phyloP scores from a whole-genome alignment of 257 asterid genomes.

The Jaltomata sinuosa region DNA sequence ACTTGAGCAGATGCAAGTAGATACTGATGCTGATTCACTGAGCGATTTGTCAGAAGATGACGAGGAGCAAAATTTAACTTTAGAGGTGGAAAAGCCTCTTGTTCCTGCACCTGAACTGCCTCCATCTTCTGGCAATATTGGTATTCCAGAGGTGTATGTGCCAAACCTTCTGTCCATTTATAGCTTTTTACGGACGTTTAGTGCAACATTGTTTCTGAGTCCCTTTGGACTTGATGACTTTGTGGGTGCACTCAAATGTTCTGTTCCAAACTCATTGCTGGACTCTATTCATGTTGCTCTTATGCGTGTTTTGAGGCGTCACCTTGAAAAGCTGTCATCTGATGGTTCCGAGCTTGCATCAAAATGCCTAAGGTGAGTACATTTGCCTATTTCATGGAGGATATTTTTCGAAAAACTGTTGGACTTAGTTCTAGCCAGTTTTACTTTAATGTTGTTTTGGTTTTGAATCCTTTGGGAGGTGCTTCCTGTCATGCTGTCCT shows the following conservation, averaged over 20 bases:
- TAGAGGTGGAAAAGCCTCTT: conserved; percentile 34
- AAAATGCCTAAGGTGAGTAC: conserved; percentile 56
- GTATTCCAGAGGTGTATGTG: conserved; percentile 58
- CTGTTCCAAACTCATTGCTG: conserved; percentile 59
- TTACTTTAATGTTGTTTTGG: not conserved
- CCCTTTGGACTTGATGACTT: conserved; percentile 80
- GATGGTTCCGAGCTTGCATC: conserved; percentile 64
- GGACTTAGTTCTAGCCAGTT: not conserved
- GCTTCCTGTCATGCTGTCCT: not conserved
- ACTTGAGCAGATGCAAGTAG: conserved; percentile 4
- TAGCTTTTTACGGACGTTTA: conserved; percentile 67
- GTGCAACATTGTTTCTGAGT: conserved; percentile 54
- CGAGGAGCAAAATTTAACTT: conserved; percentile 16
- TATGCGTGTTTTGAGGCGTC: conserved; percentile 50
- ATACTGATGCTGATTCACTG: conserved; percentile 26
- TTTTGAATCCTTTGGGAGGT: not conserved
- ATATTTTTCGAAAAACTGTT: not conserved
- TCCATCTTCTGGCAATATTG: conserved; percentile 70
- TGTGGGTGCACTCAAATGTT: conserved; percentile 85
- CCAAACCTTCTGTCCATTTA: conserved; percentile 66
- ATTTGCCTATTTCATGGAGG: not conserved
- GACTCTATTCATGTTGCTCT: conserved; percentile 79
- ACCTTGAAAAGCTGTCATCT: conserved; percentile 48
- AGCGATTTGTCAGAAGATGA: conserved; percentile 47
- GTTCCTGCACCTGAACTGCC: conserved; percentile 73